These are phyloP conservation scores for Mayamaea pseudoterrestris DNA, from an alignment of 108 stramenopile species.

Conservation along the genomic window DNA sequence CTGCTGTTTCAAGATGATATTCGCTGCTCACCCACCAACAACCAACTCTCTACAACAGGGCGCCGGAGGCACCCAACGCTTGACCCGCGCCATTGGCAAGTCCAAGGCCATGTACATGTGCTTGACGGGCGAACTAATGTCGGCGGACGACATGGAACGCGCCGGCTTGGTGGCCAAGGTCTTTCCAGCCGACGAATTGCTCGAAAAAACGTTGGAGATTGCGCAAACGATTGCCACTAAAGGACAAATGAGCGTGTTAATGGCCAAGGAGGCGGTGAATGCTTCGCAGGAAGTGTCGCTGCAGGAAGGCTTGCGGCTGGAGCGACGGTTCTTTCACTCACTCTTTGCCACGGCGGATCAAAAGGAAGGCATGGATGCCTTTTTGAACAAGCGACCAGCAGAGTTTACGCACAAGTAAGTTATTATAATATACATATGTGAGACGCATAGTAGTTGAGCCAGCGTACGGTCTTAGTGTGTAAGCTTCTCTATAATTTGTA, in stretches of 20 bases:
- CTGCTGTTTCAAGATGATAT: not conserved
- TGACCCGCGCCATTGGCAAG: slow-evolving; percentile 94
- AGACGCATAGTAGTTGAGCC: no score
- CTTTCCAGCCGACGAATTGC: slow-evolving; percentile 54
- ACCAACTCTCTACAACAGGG: slow-evolving; percentile 9
- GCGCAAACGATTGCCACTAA: slow-evolving; percentile 82
- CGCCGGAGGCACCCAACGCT: slow-evolving; percentile 93
- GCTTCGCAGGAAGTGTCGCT: slow-evolving; percentile 90
- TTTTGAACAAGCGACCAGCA: slow-evolving; percentile 82
- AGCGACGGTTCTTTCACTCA: slow-evolving; percentile 94
- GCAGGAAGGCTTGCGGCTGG: slow-evolving; percentile 87
- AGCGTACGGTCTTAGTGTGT: no score
- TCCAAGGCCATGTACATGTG: slow-evolving; percentile 97
- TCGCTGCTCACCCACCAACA: not conserved
- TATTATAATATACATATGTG: no score
- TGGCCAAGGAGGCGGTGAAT: slow-evolving; percentile 96
- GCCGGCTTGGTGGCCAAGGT: slow-evolving; percentile 90
- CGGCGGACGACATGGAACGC: slow-evolving; percentile 77
- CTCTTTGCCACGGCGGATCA: slow-evolving; percentile 96
- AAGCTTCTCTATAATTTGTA: no score
- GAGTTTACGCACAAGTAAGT: slow-evolving; percentile 63
- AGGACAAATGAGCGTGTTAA: slow-evolving; percentile 66
- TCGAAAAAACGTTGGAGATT: slow-evolving; percentile 86
- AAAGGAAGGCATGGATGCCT: slow-evolving; percentile 95
- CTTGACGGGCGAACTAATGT: slow-evolving; percentile 87